Conservation (phyloP, 2,329 filamentous ascomycete genomes). For the Xylaria sp. region DNA sequence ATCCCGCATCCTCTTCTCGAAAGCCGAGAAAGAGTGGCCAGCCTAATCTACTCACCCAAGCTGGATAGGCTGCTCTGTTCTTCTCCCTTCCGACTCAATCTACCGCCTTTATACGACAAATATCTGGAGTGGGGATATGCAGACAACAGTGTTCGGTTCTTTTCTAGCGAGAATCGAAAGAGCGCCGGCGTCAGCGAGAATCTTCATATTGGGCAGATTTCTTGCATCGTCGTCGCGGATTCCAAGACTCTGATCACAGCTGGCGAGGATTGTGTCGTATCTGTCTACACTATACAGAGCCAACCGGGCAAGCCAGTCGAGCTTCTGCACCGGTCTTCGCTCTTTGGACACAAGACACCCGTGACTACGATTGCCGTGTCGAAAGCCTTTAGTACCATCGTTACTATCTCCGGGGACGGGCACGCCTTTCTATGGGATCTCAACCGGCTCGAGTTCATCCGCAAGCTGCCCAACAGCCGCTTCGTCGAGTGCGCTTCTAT, state of each 20-base stretch:
- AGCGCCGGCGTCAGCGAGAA: constrained; percentile 90
- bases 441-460: constrained; percentile 85
- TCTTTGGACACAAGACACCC: constrained; percentile 89
- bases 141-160: constrained; percentile 92
- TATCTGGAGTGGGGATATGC: constrained; percentile 97
- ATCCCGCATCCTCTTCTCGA: constrained; percentile 79
- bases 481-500: constrained; percentile 77
- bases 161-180: constrained; percentile 80
- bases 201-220: constrained; percentile 88
- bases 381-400: constrained; percentile 84
- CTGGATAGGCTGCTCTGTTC: constrained; percentile 84
- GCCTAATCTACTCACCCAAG: constrained; percentile 77
- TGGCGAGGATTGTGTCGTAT: constrained; percentile 89
- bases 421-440: constrained; percentile 92
- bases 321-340: constrained; percentile 74
- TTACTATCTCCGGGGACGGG: constrained; percentile 83
- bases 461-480: constrained; percentile 67
- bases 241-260: constrained; percentile 90
- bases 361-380: constrained; percentile 84
- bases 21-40: constrained; percentile 79
- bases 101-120: constrained; percentile 85
- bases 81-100: constrained; percentile 82
- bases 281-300: constrained; percentile 76
- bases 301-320: constrained; percentile 73
- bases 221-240: constrained; percentile 82